phyloP scores from a whole-genome alignment of 805 yeast genomes.

The Phaffomyces thermotolerans region DNA sequence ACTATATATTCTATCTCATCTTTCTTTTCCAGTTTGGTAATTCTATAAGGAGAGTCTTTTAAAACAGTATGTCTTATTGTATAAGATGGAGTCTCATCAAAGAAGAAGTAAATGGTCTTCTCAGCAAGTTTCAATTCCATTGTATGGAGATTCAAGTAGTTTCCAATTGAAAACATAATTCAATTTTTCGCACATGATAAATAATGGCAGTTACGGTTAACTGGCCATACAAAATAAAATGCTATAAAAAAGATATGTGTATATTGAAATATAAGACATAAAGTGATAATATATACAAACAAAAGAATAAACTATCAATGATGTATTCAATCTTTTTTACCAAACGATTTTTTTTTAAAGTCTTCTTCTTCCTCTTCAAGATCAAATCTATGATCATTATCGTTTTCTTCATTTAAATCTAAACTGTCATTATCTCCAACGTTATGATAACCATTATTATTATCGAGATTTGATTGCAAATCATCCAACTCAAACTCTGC shows the following conservation, averaged over 20 bases:
- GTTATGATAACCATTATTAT: constrained; percentile 26
- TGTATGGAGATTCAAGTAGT: background rate
- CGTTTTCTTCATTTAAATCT: constrained; percentile 18
- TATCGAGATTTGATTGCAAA: constrained; percentile 34
- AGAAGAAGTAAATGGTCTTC: constrained; percentile 4
- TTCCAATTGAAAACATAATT: background rate
- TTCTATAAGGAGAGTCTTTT: constrained; percentile 1
- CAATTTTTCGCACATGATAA: too few species aligned
- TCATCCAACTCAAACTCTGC: constrained; percentile 63
- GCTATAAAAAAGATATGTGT: too few species aligned
- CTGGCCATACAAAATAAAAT: too few species aligned
- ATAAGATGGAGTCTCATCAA: constrained; percentile 5
- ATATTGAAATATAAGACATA: too few species aligned
- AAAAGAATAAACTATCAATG: too few species aligned
- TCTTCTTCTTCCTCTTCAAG: constrained; percentile 1
- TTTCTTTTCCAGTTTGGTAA: background rate
- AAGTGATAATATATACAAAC: too few species aligned
- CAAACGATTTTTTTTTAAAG: background rate
- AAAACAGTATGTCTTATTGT: background rate
- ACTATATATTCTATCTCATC: constrained; percentile 4
- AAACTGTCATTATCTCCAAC: constrained; percentile 22
- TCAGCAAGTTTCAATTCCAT: constrained; percentile 4
- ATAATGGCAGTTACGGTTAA: background rate
- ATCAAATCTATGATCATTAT: constrained; percentile 5
- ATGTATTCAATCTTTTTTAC: constrained; percentile 2